Conservation (phyloP, 1,284 basidiomycete genomes). For the Sanghuangporus sanghuang region DNA sequence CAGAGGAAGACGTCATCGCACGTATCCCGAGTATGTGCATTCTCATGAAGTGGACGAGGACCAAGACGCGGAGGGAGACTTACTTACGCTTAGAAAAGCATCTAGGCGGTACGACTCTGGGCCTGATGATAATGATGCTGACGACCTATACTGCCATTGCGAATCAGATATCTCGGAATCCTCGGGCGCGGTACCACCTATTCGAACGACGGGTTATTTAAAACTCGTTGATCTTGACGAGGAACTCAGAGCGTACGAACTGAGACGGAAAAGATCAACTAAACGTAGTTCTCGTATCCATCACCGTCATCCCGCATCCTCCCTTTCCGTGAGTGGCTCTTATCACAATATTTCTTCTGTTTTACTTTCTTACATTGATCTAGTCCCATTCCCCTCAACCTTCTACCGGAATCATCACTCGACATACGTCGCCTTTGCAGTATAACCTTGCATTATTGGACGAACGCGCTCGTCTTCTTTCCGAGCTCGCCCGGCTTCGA, state of each 20-base stretch:
- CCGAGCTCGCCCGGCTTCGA: constrained; percentile 38
- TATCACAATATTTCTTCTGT: background rate
- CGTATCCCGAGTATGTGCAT: constrained; percentile 28
- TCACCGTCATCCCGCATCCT: too few relatives aligned
- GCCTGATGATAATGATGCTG: background rate
- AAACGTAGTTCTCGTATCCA: too few relatives aligned
- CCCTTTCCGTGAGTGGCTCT: too few relatives aligned
- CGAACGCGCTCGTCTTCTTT: constrained; percentile 43
- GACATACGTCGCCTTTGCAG: constrained; percentile 34
- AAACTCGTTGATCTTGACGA: constrained; percentile 8
- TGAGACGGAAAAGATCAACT: background rate
- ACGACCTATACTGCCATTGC: constrained; percentile 19
- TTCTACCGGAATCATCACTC: constrained; percentile 23
- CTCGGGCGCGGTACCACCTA: background rate
- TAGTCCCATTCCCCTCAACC: background rate
- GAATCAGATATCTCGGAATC: background rate
- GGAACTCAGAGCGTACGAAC: constrained; percentile 11
- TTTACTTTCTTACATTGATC: background rate
- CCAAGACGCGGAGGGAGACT: constrained; percentile 32
- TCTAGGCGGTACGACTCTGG: background rate
- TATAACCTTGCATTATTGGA: constrained; percentile 44
- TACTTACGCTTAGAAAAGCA: background rate
- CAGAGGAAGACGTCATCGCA: background rate
- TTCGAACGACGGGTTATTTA: constrained; percentile 9
- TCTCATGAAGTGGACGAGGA: constrained; percentile 48